Percentiles rank a stretch among this genome's conserved stretches.
Conservation (phyloP, 179 eudicot species). For the Carnegiea gigantea region DNA sequence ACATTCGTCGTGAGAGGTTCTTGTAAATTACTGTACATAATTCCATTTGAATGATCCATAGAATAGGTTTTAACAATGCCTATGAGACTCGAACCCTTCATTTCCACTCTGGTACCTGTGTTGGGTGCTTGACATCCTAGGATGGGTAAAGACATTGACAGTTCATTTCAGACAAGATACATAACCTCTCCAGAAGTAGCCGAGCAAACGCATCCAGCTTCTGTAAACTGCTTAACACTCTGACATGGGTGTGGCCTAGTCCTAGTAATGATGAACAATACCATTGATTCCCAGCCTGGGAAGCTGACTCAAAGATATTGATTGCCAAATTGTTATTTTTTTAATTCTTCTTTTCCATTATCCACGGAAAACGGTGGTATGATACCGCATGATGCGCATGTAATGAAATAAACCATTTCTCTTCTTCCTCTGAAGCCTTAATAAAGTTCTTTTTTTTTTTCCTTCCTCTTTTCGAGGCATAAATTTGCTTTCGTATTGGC, state of each 20-base stretch:
- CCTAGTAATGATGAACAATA: background rate
- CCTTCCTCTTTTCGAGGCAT: background rate
- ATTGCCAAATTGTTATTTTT: background rate
- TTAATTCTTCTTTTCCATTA: background rate
- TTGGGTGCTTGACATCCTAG: background rate
- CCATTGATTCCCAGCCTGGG: slow-evolving; percentile 15
- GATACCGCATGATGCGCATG: background rate
- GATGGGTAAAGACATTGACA: background rate
- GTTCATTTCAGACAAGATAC: background rate
- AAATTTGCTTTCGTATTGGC: background rate
- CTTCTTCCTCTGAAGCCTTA: background rate
- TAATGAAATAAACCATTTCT: slow-evolving; percentile 7
- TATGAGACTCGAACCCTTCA: background rate
- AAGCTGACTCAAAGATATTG: background rate
- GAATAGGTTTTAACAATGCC: slow-evolving; percentile 12
- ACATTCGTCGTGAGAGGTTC: slow-evolving; percentile 17
- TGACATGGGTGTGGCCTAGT: background rate
- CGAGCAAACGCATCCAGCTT: background rate
- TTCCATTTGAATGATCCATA: slow-evolving; percentile 14
- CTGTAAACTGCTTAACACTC: background rate
- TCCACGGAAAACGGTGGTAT: slow-evolving; percentile 14
- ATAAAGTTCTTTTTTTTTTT: background rate
- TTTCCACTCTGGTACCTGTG: background rate
- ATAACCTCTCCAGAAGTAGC: background rate
- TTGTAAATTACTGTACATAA: slow-evolving; percentile 40